Evolutionary conservation across 78 protist species (phyloP).

Genomic region (Dictyostelium capitatum): DNA sequence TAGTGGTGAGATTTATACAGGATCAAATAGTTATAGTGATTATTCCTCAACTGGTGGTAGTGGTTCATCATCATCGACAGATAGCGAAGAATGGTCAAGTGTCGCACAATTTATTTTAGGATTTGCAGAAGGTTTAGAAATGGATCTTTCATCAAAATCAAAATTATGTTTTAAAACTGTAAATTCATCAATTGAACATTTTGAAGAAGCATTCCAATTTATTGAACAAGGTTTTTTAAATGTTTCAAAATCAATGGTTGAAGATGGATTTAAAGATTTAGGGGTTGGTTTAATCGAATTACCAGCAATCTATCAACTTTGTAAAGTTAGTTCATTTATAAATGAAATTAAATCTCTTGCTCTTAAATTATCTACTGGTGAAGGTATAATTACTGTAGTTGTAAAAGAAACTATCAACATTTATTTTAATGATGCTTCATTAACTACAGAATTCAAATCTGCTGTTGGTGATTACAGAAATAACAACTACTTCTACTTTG

Average conservation of each 20-base stretch:
- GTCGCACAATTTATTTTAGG: slow-evolving; percentile 34
- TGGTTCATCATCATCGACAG: neutral
- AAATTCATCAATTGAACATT: neutral
- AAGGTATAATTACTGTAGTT: slow-evolving; percentile 12
- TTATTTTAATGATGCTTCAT: slow-evolving; percentile 24
- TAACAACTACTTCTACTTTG: neutral
- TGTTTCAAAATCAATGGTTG: neutral
- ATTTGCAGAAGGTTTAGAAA: slow-evolving; percentile 38
- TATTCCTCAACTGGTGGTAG: neutral
- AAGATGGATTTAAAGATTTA: slow-evolving; percentile 16
- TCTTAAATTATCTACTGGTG: slow-evolving; percentile 13
- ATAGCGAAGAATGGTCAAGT: neutral
- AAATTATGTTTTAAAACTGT: slow-evolving; percentile 12
- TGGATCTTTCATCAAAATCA: slow-evolving; percentile 13
- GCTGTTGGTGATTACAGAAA: slow-evolving; percentile 15
- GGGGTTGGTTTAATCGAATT: slow-evolving; percentile 28
- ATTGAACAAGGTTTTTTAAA: slow-evolving; percentile 7
- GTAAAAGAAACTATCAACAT: slow-evolving; percentile 72
- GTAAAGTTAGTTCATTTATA: slow-evolving; percentile 12
- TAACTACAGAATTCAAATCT: slow-evolving; percentile 37
- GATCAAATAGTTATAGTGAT: neutral
- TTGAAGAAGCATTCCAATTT: neutral
- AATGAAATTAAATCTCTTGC: slow-evolving; percentile 57
- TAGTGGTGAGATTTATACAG: neutral
- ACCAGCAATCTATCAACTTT: slow-evolving; percentile 28